Percentiles rank a stretch among this genome's conserved stretches.
phyloP scores from a whole-genome alignment of 441 rosid genomes.

The Rhodomyrtus psidioides region DNA sequence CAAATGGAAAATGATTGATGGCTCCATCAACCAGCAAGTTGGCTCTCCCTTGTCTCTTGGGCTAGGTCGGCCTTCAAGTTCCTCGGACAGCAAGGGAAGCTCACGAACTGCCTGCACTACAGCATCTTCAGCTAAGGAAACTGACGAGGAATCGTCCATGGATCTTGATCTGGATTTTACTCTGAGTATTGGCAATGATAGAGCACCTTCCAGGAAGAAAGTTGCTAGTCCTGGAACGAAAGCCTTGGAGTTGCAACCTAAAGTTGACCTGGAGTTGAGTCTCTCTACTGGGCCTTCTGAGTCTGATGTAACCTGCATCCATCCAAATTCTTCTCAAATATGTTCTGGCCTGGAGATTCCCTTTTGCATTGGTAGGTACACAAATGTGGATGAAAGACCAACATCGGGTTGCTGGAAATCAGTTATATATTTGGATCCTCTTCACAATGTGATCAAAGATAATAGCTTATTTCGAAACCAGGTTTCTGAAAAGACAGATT shows the following conservation, averaged over 20 bases:
- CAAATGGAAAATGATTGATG: conserved; percentile 55
- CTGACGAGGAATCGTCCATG: conserved; percentile 78
- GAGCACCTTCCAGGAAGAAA: conserved; percentile 30
- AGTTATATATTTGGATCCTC: conserved; percentile 24
- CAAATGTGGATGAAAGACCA: conserved; percentile 46
- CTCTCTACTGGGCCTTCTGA: conserved; percentile 66
- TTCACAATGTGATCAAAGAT: conserved; percentile 26
- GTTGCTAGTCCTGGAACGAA: conserved; percentile 22
- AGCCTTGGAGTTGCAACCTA: conserved; percentile 28
- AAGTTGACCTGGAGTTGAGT: conserved; percentile 71
- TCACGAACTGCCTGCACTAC: conserved; percentile 69
- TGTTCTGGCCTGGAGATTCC: conserved; percentile 42
- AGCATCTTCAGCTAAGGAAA: conserved; percentile 79
- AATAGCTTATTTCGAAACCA: conserved; percentile 36
- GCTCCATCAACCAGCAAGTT: conserved; percentile 30
- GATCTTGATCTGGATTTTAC: conserved; percentile 76
- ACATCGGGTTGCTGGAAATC: conserved; percentile 33
- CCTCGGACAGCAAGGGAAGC: conserved; percentile 92
- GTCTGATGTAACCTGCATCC: conserved; percentile 58
- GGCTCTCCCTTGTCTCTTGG: conserved; percentile 77
- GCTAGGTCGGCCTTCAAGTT: conserved; percentile 65
- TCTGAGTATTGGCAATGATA: conserved; percentile 80
- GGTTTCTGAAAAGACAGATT: conserved; percentile 26
- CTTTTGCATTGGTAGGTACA: conserved; percentile 9
- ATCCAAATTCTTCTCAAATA: conserved; percentile 23